These are phyloP conservation scores for Hypholoma fasciculare DNA, from an alignment of 768 basidiomycete genomes.

Conservation along the genomic window DNA sequence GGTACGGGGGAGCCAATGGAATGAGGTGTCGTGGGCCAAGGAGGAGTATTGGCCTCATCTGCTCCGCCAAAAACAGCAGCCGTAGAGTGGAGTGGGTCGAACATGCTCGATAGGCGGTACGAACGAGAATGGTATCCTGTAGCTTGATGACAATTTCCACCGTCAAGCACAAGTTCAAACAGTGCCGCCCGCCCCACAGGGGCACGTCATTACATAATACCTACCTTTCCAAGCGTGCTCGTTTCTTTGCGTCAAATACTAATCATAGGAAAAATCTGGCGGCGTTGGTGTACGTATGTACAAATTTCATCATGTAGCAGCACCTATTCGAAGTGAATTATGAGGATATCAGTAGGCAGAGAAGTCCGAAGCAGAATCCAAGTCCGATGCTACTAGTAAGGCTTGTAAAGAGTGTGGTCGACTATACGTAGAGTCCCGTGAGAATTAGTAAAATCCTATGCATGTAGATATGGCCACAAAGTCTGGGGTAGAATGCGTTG, in stretches of 20 bases:
- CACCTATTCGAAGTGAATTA: no score
- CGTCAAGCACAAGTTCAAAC: not conserved
- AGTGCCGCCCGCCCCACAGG: not conserved
- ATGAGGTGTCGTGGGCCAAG: conserved; percentile 85
- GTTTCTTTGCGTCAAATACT: no score
- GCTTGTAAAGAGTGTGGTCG: no score
- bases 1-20: conserved; percentile 70
- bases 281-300: no score
- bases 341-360: no score
- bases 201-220: not conserved
- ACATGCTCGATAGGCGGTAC: conserved; percentile 39
- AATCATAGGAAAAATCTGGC: no score
- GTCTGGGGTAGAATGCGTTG: not conserved
- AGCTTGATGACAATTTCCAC: not conserved
- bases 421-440: no score
- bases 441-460: no score
- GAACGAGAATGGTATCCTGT: not conserved
- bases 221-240: not conserved
- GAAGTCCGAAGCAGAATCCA: no score
- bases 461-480: not conserved
- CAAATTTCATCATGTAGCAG: no score
- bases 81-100: conserved; percentile 70
- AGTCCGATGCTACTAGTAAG: no score
- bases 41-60: conserved; percentile 46
- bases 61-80: conserved; percentile 53